Evolutionary conservation across 345 rosid genomes (phyloP).

Genomic region (Cardiospermum halicacabum): DNA sequence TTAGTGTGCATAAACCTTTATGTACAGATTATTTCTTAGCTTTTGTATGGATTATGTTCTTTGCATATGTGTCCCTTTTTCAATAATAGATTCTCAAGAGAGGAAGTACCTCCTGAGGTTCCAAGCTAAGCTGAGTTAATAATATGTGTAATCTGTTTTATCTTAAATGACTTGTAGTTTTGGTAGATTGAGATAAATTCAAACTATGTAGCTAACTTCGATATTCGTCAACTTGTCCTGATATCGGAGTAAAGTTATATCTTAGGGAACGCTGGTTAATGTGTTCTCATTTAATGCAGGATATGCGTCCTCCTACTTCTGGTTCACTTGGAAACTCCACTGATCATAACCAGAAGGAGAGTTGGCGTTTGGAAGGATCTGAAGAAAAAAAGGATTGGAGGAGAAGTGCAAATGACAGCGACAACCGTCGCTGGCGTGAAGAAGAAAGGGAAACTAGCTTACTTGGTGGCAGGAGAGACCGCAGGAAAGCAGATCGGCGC

Average conservation of each 20-base stretch:
- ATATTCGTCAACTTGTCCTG: neutral
- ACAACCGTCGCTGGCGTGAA: slow-evolving; percentile 70
- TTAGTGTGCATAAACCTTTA: too few relatives aligned
- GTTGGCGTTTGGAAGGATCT: slow-evolving; percentile 63
- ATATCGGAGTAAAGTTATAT: neutral
- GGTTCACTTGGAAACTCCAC: slow-evolving; percentile 31
- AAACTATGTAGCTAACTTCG: neutral
- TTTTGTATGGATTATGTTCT: too few relatives aligned
- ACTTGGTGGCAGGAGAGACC: slow-evolving; percentile 57
- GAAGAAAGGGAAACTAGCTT: slow-evolving; percentile 79
- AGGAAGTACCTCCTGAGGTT: too few relatives aligned
- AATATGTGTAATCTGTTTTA: neutral
- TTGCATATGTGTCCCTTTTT: too few relatives aligned
- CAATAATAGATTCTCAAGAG: too few relatives aligned
- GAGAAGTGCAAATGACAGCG: slow-evolving; percentile 42
- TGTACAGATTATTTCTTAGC: too few relatives aligned
- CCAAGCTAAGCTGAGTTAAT: too few relatives aligned
- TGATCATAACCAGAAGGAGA: slow-evolving; percentile 54
- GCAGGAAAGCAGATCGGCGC: slow-evolving; percentile 57
- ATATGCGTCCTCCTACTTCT: slow-evolving; percentile 37
- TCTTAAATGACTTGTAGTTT: neutral
- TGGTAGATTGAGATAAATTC: neutral
- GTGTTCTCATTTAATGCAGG: slow-evolving; percentile 29
- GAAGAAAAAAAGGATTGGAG: slow-evolving; percentile 70
- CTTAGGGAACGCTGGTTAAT: neutral